Conservation (phyloP, 73 alveolate species). For the Diophrys sp. region DNA sequence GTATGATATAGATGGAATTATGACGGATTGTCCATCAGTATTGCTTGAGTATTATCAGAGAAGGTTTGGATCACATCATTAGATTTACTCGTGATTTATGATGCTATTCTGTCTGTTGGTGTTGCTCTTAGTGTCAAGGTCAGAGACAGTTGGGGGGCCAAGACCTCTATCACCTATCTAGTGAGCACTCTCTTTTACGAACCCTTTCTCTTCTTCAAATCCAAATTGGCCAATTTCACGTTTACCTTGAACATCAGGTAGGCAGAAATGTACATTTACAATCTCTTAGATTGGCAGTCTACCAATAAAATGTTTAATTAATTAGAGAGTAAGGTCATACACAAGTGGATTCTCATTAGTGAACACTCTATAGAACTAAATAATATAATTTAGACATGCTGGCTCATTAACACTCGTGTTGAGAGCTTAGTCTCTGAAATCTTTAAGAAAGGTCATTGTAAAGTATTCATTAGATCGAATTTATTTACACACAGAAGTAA, state of each 20-base stretch:
- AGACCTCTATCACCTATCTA: not conserved
- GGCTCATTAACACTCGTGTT: not conserved
- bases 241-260: too few relatives aligned
- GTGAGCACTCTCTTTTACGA: not conserved
- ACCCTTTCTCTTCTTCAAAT: too few relatives aligned
- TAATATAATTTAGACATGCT: not conserved
- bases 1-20: not conserved
- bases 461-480: not conserved
- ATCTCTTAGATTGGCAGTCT: not conserved
- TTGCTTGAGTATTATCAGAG: not conserved
- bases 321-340: not conserved
- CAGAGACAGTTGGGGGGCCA: not conserved
- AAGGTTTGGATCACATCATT: not conserved
- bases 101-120: not conserved
- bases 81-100: too few relatives aligned
- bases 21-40: slow-evolving; percentile 6
- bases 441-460: not conserved
- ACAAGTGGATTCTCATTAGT: not conserved
- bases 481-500: not conserved
- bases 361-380: not conserved
- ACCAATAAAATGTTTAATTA: not conserved
- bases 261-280: not conserved
- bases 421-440: not conserved
- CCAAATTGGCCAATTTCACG: too few relatives aligned
- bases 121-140: not conserved